phyloP scores from a whole-genome alignment of 176 grass and related monocot species.

The Bothriochloa decipiens region DNA sequence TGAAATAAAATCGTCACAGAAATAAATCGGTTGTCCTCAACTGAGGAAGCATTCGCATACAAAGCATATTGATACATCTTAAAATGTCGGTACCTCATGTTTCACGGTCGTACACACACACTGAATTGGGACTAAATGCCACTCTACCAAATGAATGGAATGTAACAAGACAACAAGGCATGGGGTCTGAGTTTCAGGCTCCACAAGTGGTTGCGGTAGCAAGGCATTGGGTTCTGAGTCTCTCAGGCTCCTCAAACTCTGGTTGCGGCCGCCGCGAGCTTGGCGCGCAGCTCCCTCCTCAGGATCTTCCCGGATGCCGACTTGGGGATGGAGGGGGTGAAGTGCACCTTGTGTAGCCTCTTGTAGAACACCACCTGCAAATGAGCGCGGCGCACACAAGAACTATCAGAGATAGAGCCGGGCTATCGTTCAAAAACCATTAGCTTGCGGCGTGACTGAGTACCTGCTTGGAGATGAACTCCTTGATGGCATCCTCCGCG shows the following conservation, averaged over 20 bases:
- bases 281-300: slow-evolving; percentile 82
- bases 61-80: neutral
- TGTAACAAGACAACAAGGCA: neutral
- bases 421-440: neutral
- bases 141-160: neutral
- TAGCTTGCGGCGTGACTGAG: neutral
- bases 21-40: neutral
- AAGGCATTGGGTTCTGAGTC: neutral
- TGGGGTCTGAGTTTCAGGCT: neutral
- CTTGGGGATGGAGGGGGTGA: slow-evolving; percentile 82
- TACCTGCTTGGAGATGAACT: slow-evolving; percentile 90
- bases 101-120: neutral
- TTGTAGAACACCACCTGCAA: slow-evolving; percentile 94
- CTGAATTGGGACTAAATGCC: neutral
- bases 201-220: neutral
- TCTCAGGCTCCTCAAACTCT: neutral
- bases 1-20: neutral
- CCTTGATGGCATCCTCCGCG: slow-evolving; percentile 75
- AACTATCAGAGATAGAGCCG: neutral
- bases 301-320: slow-evolving; percentile 87
- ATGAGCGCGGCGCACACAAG: neutral
- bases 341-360: slow-evolving; percentile 87
- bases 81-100: neutral
- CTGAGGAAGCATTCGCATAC: neutral
- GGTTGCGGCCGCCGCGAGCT: slow-evolving; percentile 36